A percentile compares a stretch with the other conserved stretches of the same genome.
These are phyloP conservation scores for Colletotrichum sojae DNA, from an alignment of 2,329 filamentous ascomycete genomes.

Conservation along the genomic window DNA sequence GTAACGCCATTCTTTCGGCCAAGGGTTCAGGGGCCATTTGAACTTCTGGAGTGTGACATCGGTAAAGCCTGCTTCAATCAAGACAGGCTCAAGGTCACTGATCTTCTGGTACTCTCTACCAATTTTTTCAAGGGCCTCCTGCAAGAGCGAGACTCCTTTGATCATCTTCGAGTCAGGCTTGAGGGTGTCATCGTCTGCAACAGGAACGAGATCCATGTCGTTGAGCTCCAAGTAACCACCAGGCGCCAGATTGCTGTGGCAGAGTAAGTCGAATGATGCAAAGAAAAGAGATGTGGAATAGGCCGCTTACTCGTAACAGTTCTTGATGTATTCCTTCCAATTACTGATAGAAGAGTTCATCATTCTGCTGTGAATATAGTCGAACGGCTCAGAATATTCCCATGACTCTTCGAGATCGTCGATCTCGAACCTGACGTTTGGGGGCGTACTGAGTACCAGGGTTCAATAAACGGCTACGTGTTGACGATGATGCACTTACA, in stretches of 20 bases:
- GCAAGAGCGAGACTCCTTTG: neutral
- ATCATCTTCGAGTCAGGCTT: neutral
- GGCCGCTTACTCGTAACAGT: neutral
- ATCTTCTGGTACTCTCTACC: neutral
- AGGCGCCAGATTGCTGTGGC: neutral
- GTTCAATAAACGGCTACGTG: rapidly evolving
- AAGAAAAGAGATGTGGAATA: too few species aligned
- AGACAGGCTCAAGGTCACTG: neutral
- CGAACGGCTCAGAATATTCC: conserved; percentile 44
- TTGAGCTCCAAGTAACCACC: neutral
- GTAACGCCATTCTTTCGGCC: neutral
- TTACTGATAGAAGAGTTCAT: conserved; percentile 43
- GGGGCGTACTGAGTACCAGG: neutral
- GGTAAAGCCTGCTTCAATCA: neutral
- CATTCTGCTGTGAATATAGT: conserved; percentile 44
- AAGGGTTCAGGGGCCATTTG: neutral
- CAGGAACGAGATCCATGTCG: neutral
- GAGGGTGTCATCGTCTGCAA: neutral
- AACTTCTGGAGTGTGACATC: neutral
- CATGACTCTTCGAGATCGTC: conserved; percentile 45
- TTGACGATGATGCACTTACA: neutral
- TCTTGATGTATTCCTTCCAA: conserved; percentile 40
- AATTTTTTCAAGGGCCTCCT: neutral
- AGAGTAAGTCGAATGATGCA: too few species aligned
- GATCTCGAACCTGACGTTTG: conserved; percentile 17